A percentile compares a stretch with the other conserved stretches of the same genome.
Evolutionary conservation across 768 basidiomycete species (phyloP).

Genomic region (Tylopilus felleus): DNA sequence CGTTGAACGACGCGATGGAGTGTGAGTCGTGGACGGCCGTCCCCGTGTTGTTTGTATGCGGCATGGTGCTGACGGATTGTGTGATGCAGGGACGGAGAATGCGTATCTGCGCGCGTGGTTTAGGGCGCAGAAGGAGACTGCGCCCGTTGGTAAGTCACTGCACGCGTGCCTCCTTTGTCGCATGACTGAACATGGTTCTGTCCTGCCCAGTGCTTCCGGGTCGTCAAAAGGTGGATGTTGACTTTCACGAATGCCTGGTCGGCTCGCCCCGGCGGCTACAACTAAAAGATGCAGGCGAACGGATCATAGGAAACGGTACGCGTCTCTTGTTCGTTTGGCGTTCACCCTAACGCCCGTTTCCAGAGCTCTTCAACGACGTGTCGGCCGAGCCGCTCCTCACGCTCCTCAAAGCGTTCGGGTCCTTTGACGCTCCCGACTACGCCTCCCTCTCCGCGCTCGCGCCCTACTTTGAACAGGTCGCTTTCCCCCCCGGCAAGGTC

Average conservation of each 20-base stretch:
- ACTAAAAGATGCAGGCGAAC: conserved; percentile 66
- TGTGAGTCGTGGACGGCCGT: conserved; percentile 53
- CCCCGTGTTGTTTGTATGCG: conserved; percentile 1
- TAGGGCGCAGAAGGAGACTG: conserved; percentile 54
- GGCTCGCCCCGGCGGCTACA: conserved; percentile 69
- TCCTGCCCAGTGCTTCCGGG: conserved; percentile 49
- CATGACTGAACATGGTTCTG: not conserved
- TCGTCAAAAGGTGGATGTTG: conserved; percentile 49
- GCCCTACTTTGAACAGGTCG: conserved; percentile 66
- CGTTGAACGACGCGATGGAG: conserved; percentile 89
- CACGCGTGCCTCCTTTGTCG: not conserved
- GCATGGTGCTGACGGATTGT: conserved; percentile 1
- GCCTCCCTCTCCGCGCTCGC: conserved; percentile 60
- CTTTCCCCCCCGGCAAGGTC: conserved; percentile 52
- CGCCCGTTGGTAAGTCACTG: conserved; percentile 40
- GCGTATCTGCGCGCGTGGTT: conserved; percentile 84
- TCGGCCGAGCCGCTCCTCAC: conserved; percentile 67
- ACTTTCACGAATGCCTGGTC: conserved; percentile 38
- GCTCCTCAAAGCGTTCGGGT: conserved; percentile 75
- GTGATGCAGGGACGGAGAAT: conserved; percentile 80
- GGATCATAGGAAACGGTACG: conserved; percentile 63
- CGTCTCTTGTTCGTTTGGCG: not conserved
- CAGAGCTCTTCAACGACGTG: conserved; percentile 32
- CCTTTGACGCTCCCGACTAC: conserved; percentile 57
- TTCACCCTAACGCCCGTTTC: not conserved